Evolutionary conservation across 768 basidiomycete species (phyloP), one percentile per base, ranked within the genome.

Genomic region (Lenzites betulinus): DNA sequence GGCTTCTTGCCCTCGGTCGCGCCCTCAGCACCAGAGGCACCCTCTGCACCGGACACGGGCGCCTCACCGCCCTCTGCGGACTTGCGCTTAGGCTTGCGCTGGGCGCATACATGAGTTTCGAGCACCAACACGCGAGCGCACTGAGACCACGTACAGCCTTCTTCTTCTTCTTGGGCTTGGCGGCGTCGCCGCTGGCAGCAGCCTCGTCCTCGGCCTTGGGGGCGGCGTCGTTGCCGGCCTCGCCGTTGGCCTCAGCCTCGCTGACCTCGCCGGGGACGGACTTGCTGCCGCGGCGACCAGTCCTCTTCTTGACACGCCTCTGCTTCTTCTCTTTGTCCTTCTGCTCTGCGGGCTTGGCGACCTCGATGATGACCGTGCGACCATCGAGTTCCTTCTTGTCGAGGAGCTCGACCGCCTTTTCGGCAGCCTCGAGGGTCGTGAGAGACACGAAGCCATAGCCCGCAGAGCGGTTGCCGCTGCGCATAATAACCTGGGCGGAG

Each of bases 361-460:
- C 79, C 83, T 96, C 92, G 78, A 95, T 82, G 78, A 94, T 89
- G 72, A 96, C 87, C 75, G 78, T 79, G 76, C 94, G 92, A 66
- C 89, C 90, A 67, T 93, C 90, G 76, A 96, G 89, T 78, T 93
- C 90, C 74, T 86, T 82, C 79, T 90, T 89, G 85, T 95, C 81
- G 72, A 96, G 90, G 69, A 79, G 75, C 64, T 92, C 87, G 74
- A 94, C 90, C 62, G 94, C 94, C 75, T 85, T 85, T 78, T 92
- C 82, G 63, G 90, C 92, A 72, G 93, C 91, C 76, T 91, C 92
- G 73, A 79, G 80, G 74, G 82, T 88, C 71, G 83, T 77, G 75
- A 94, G 81, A 67, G 93, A 86, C 72, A 95, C 93, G 75, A 96
- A 96, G 67, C 93, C 94, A 77, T 95, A 96, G 62, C 94, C 92